Percentiles rank a stretch among this genome's conserved stretches.
These are phyloP conservation scores for Penicillium janthinellum DNA, from an alignment of 2,329 filamentous ascomycete genomes.

Conservation along the genomic window DNA sequence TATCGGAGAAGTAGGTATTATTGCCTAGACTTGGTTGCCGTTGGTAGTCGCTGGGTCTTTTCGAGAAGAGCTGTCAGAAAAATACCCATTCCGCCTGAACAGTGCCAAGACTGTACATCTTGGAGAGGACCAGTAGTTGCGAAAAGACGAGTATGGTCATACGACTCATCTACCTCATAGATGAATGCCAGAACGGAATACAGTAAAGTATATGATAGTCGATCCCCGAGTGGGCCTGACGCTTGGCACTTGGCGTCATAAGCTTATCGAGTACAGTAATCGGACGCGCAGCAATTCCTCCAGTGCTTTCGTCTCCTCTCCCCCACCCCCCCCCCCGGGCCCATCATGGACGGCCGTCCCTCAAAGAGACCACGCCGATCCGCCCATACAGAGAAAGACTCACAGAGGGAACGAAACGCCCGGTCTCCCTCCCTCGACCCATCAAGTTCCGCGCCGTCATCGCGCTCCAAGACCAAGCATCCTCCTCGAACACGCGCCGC, in stretches of 20 bases:
- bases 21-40: not conserved
- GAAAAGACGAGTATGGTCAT: no score
- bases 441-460: conserved; percentile 10
- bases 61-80: no score
- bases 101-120: no score
- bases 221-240: not conserved
- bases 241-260: conserved; percentile 21
- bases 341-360: conserved; percentile 40
- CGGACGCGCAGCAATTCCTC: conserved; percentile 17
- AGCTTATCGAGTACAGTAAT: conserved; percentile 23
- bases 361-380: conserved; percentile 42
- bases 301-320: conserved; percentile 6
- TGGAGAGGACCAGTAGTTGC: no score
- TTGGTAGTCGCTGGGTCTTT: not conserved
- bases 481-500: conserved; percentile 9
- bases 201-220: no score
- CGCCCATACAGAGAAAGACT: conserved; percentile 26
- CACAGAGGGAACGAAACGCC: conserved; percentile 8
- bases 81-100: no score
- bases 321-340: not conserved
- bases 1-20: not conserved
- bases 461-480: conserved; percentile 15
- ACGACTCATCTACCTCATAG: no score
- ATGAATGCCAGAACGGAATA: no score
- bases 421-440: not conserved